These are phyloP conservation scores for Blastobotrys muscicola DNA, from an alignment of 805 yeast species.

Conservation along the genomic window DNA sequence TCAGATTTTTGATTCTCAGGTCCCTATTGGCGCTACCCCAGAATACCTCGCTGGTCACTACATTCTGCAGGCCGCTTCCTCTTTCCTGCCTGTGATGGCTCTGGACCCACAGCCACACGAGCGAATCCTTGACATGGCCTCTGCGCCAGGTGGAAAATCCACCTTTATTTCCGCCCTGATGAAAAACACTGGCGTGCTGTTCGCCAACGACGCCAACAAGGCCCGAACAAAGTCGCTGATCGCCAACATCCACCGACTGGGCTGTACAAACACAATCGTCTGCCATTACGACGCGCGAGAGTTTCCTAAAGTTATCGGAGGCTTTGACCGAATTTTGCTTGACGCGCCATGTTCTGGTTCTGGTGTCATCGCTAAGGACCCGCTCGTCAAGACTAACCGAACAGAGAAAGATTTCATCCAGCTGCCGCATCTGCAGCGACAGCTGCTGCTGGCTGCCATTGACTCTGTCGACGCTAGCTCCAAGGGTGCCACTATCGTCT, in stretches of 20 bases:
- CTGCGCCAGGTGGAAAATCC: conserved; percentile 99
- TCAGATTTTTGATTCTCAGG: conserved; percentile 95
- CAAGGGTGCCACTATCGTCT: conserved; percentile 86
- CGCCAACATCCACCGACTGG: conserved; percentile 95
- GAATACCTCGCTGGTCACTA: conserved; percentile 97
- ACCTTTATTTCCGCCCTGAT: conserved; percentile 90
- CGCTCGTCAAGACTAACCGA: conserved; percentile 83
- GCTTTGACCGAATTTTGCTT: conserved; percentile 85
- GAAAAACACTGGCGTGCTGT: conserved; percentile 96
- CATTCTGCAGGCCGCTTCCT: conserved; percentile 96
- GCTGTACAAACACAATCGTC: conserved; percentile 92
- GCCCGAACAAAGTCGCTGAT: conserved; percentile 92
- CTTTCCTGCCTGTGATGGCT: conserved; percentile 97
- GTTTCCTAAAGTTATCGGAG: conserved; percentile 96
- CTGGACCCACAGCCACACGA: conserved; percentile 95
- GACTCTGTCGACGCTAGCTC: conserved; percentile 95
- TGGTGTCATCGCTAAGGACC: conserved; percentile 97
- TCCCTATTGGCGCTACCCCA: conserved; percentile 99
- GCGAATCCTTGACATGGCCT: conserved; percentile 96
- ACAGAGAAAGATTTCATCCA: conserved; percentile 95
- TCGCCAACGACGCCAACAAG: conserved; percentile 95
- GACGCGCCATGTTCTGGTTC: conserved; percentile 99
- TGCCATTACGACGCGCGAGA: conserved; percentile 98
- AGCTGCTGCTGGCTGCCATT: conserved; percentile 84
- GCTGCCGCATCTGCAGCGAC: conserved; percentile 94